Conservation (phyloP, 192 early-diverging fungal genomes). For the Coemansia sp. region DNA sequence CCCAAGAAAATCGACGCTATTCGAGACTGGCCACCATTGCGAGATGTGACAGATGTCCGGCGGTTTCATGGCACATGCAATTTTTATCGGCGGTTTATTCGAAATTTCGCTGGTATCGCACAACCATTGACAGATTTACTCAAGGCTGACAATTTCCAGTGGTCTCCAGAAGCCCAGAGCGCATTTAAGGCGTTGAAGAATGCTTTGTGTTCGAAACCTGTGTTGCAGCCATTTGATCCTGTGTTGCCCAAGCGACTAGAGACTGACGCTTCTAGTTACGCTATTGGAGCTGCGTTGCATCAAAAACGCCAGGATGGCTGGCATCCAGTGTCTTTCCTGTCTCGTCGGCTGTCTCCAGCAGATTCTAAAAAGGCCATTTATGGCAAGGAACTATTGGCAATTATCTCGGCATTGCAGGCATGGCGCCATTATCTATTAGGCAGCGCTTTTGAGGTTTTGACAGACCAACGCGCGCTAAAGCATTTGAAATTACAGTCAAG, state of each 20-base stretch:
- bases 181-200: constrained; percentile 1
- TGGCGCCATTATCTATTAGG: constrained; percentile 8
- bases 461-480: too few species aligned
- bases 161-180: neutral
- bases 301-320: neutral
- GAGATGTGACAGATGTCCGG: neutral
- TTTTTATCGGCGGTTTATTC: constrained; percentile 7
- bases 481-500: too few species aligned
- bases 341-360: neutral
- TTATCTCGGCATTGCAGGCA: neutral
- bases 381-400: constrained; percentile 12
- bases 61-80: constrained; percentile 28
- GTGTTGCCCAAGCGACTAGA: constrained; percentile 9
- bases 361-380: constrained; percentile 5
- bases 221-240: constrained; percentile 17
- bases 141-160: constrained; percentile 14
- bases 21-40: constrained; percentile 1
- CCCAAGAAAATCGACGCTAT: constrained; percentile 9
- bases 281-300: constrained; percentile 20
- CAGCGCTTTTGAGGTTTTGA: too few species aligned
- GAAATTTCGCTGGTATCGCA: neutral
- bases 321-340: constrained; percentile 19
- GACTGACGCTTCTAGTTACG: constrained; percentile 16
- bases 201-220: neutral
- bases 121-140: neutral